These are phyloP conservation scores for Neocatenulostroma microsporum DNA, from an alignment of 2,329 filamentous ascomycete species.

Conservation along the genomic window DNA sequence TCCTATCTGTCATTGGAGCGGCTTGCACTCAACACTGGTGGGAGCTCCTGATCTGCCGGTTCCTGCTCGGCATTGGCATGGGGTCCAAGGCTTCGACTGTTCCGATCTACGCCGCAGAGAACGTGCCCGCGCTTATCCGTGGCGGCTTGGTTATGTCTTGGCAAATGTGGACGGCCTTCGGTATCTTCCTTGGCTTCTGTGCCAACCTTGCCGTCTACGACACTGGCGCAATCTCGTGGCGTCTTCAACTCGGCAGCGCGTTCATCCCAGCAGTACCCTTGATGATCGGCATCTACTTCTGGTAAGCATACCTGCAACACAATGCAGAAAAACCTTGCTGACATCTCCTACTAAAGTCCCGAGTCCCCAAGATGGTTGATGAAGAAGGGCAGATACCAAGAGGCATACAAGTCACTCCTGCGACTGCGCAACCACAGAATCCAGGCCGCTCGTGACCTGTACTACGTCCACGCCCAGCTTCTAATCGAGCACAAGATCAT, in stretches of 20 bases:
- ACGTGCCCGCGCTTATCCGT: constrained; percentile 44
- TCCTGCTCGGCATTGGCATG: constrained; percentile 59
- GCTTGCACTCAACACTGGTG: constrained; percentile 51
- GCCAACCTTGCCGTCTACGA: constrained; percentile 59
- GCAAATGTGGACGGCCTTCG: constrained; percentile 55
- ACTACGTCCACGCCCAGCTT: constrained; percentile 40
- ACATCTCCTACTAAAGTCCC: constrained; percentile 29
- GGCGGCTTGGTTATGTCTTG: constrained; percentile 73
- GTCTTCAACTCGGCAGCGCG: constrained; percentile 60
- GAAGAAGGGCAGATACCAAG: constrained; percentile 37
- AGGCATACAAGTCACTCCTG: constrained; percentile 44
- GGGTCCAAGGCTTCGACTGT: constrained; percentile 39
- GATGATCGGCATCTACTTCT: constrained; percentile 27
- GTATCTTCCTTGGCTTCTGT: constrained; percentile 57
- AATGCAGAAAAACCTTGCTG: constrained; percentile 28
- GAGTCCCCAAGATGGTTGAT: constrained; percentile 47
- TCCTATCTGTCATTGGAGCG: constrained; percentile 60
- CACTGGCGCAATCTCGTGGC: constrained; percentile 53
- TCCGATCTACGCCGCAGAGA: constrained; percentile 36
- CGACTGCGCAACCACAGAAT: constrained; percentile 43
- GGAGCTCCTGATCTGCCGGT: constrained; percentile 54
- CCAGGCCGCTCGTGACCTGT: constrained; percentile 50
- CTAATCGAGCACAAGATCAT: constrained; percentile 28
- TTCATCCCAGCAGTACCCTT: constrained; percentile 40
- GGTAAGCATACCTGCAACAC: constrained; percentile 39